Evolutionary conservation across 352 stramenopile species (phyloP), one percentile per base, ranked within the genome.

Genomic region (Globisporangium apiculatum): DNA sequence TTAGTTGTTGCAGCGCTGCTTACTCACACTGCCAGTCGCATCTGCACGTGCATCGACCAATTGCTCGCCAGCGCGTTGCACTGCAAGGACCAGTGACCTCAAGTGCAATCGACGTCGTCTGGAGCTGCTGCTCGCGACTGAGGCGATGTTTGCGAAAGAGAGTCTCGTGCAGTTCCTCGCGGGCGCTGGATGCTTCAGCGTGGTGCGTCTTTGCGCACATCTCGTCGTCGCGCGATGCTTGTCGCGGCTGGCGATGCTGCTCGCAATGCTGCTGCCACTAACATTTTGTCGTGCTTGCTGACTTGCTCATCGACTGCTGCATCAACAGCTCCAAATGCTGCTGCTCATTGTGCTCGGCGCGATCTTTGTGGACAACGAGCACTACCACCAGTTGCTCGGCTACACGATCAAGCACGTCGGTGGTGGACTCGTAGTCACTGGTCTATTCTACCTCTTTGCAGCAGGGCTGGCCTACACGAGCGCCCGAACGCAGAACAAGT

Each of bases 401-500:
- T 58, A 67, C 49, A 68, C 58, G 18, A 62, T 89, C 48, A 73
- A 79, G 15, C 67, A 89, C 35, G 74, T 77, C 0, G 79, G 79
- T 43, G 73, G 77, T 31, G 82, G 79, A 2, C 71, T 90, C 55
- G 77, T 92, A 62, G 85, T 90, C 66, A 79, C 78, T 4, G 77
- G 72, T 0, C 5, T 86, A 9, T 51, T 88, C 41, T 92, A 90
- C 51, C 40, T 77, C 36, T 50, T 89, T 36, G 46, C 61, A 4
- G 78, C 71, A 0, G 51, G 58, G 36, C 66, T 89, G 6, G 79
- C 76, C 15, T 85, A 77, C 43, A 71, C 65, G 47, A 86, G 64
- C 41, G 73, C 79, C 18, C 65, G 71, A 24, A 79, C 79, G 40
- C 78, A 86, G 41, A 92, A 92, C 69, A 92, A 92, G 57, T 92